phyloP scores from a whole-genome alignment of 352 stramenopile species.

The Peronospora farinosa region DNA sequence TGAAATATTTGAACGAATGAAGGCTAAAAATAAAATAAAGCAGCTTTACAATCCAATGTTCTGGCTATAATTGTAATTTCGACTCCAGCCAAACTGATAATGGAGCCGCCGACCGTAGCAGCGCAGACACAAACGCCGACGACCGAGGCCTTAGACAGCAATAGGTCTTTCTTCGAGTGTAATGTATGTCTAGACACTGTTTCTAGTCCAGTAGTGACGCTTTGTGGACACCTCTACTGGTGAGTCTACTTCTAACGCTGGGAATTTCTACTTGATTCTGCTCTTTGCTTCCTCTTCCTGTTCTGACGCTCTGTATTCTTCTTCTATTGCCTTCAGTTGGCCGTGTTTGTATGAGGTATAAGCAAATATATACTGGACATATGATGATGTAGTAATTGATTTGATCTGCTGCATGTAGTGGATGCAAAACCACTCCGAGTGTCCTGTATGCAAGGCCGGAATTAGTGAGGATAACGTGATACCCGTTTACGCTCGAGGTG shows the following conservation, averaged over 20 bases:
- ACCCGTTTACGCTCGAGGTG: constrained; percentile 76
- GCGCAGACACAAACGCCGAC: not conserved
- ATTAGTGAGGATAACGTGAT: constrained; percentile 88
- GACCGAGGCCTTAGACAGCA: constrained; percentile 15
- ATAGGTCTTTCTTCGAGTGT: constrained; percentile 64
- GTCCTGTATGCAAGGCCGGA: constrained; percentile 88
- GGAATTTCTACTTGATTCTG: constrained; percentile 1
- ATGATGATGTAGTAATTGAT: constrained; percentile 1
- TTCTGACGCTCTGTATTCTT: constrained; percentile 10
- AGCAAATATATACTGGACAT: not conserved
- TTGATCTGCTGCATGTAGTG: constrained; percentile 31
- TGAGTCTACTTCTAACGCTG: constrained; percentile 17
- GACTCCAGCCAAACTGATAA: constrained; percentile 1
- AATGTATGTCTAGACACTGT: constrained; percentile 88
- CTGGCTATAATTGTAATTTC: not conserved
- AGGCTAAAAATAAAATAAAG: constrained; percentile 4
- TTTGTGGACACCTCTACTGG: constrained; percentile 89
- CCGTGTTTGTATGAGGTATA: constrained; percentile 78
- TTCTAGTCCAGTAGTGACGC: constrained; percentile 81
- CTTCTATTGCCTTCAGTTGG: constrained; percentile 41
- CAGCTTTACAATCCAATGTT: too few species aligned
- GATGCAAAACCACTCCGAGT: constrained; percentile 78
- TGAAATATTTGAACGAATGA: constrained; percentile 1
- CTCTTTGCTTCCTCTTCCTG: constrained; percentile 2
- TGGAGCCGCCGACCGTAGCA: constrained; percentile 6